phyloP scores from a whole-genome alignment of 371 early-diverging fungal species.

The Dinochytrium kinnereticum region DNA sequence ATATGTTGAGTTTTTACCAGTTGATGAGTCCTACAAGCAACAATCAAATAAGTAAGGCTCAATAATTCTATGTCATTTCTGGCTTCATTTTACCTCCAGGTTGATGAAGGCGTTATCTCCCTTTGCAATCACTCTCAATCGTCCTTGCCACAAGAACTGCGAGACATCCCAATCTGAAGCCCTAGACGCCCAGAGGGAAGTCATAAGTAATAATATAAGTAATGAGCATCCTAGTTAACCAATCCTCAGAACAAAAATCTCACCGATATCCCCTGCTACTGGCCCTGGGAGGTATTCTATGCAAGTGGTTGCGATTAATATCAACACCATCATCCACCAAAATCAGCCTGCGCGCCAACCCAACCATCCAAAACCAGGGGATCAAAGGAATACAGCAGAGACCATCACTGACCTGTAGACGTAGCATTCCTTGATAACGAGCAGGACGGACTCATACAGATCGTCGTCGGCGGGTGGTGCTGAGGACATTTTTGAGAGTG shows the following conservation, averaged over 20 bases:
- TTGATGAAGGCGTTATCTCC: slow-evolving; percentile 75
- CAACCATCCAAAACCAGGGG: too few species aligned
- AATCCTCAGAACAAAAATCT: too few species aligned
- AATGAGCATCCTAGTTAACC: too few species aligned
- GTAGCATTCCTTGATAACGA: slow-evolving; percentile 81
- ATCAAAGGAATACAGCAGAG: too few species aligned
- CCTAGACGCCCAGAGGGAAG: slow-evolving; percentile 43
- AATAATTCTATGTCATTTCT: too few species aligned
- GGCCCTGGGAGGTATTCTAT: slow-evolving; percentile 78
- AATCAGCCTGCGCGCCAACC: not conserved
- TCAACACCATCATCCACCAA: too few species aligned
- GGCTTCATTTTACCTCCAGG: too few species aligned
- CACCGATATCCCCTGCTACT: slow-evolving; percentile 77
- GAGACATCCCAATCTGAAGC: slow-evolving; percentile 89
- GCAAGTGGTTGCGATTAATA: not conserved
- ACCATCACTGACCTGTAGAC: slow-evolving; percentile 61
- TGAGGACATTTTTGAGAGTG: too few species aligned
- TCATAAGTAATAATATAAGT: too few species aligned
- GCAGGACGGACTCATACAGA: slow-evolving; percentile 79
- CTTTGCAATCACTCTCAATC: slow-evolving; percentile 74
- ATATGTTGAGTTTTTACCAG: slow-evolving; percentile 11
- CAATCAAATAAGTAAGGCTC: not conserved
- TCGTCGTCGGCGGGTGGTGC: slow-evolving; percentile 52
- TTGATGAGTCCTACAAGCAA: slow-evolving; percentile 23
- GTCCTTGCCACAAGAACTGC: slow-evolving; percentile 81